Conservation (phyloP, 805 yeast genomes). For the Ogataea naganishii region DNA sequence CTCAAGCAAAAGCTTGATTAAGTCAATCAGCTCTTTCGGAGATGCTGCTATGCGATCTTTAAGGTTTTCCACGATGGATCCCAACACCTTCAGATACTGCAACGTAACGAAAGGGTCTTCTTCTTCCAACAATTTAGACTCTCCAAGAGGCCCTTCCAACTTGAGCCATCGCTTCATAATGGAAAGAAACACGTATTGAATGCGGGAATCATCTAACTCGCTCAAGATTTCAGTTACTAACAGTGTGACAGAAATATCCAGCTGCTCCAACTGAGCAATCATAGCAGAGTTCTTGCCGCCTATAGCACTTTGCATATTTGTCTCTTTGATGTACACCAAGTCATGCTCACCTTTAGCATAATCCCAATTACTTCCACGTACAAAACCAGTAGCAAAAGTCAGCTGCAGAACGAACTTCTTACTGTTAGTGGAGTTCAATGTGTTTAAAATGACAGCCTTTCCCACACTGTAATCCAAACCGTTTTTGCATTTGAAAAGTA, state of each 20-base stretch:
- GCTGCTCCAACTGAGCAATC: constrained; percentile 29
- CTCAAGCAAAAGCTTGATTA: constrained; percentile 34
- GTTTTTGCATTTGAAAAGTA: constrained; percentile 24
- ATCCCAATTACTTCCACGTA: constrained; percentile 28
- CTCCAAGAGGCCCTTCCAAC: constrained; percentile 7
- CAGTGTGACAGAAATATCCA: constrained; percentile 35
- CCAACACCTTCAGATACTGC: constrained; percentile 56
- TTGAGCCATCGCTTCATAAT: constrained; percentile 57
- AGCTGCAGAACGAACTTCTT: constrained; percentile 7
- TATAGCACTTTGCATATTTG: constrained; percentile 4
- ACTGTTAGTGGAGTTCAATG: constrained; percentile 9
- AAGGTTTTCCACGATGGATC: constrained; percentile 47
- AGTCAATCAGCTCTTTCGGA: constrained; percentile 47
- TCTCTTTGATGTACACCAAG: constrained; percentile 17
- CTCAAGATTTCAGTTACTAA: constrained; percentile 29
- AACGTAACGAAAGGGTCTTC: constrained; percentile 46
- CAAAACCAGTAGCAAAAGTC: constrained; percentile 12
- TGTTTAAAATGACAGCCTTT: constrained; percentile 28
- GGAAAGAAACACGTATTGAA: constrained; percentile 37
- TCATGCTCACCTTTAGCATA: constrained; percentile 33
- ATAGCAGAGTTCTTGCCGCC: constrained; percentile 6
- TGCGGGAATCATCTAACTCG: constrained; percentile 37
- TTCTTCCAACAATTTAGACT: constrained; percentile 14
- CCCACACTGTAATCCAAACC: constrained; percentile 27
- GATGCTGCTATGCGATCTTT: constrained; percentile 47